Conservation (phyloP, 2,329 filamentous ascomycete genomes). For the Cadophora sp. region DNA sequence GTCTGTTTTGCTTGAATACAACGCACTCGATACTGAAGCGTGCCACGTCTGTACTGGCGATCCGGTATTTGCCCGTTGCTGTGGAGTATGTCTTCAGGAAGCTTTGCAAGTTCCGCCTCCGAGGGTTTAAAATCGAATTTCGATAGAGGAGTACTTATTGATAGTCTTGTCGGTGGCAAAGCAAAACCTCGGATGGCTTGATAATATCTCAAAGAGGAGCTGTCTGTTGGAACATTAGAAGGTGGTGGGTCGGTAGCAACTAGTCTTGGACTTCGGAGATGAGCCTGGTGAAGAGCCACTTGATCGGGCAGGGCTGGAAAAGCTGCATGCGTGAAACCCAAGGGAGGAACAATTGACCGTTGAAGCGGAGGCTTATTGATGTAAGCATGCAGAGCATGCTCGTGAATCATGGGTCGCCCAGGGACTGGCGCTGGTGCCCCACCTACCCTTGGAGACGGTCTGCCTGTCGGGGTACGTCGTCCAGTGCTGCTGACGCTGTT, state of each 20-base stretch:
- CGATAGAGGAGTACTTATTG: slow-evolving; percentile 40
- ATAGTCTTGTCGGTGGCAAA: slow-evolving; percentile 50
- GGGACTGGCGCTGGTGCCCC: not conserved
- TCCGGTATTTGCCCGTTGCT: slow-evolving; percentile 39
- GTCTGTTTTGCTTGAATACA: slow-evolving; percentile 55
- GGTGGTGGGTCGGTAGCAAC: slow-evolving; percentile 26
- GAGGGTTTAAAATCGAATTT: slow-evolving; percentile 46
- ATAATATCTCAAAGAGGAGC: slow-evolving; percentile 49
- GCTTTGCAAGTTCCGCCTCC: slow-evolving; percentile 27
- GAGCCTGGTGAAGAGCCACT: slow-evolving; percentile 63
- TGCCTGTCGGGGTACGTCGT: slow-evolving; percentile 20
- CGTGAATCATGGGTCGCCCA: not conserved
- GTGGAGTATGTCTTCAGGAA: slow-evolving; percentile 37
- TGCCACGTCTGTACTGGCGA: slow-evolving; percentile 54
- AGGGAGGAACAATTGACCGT: slow-evolving; percentile 46
- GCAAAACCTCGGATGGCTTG: slow-evolving; percentile 62
- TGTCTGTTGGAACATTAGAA: slow-evolving; percentile 38
- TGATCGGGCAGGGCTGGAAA: slow-evolving; percentile 52
- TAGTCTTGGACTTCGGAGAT: slow-evolving; percentile 60
- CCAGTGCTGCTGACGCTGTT: slow-evolving; percentile 32
- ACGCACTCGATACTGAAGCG: slow-evolving; percentile 71
- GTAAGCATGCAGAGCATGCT: slow-evolving; percentile 19
- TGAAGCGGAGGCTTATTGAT: slow-evolving; percentile 27
- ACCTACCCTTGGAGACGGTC: slow-evolving; percentile 7
- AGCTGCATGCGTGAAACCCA: slow-evolving; percentile 44